Conservation (phyloP, 257 asterid genomes). For the Solanum ossicruentum region DNA sequence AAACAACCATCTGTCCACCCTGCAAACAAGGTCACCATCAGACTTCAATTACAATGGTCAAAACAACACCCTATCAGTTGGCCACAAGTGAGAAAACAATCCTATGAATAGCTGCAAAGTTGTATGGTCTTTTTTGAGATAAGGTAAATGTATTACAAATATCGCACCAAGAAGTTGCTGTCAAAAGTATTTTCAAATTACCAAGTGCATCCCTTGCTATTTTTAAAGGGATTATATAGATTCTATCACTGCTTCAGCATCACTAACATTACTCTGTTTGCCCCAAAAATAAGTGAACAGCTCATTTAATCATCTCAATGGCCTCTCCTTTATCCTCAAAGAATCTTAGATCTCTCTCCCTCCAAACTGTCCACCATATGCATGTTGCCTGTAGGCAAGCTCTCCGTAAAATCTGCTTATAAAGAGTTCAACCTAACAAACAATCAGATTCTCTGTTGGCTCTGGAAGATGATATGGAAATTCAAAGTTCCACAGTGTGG, state of each 20-base stretch:
- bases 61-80: background rate
- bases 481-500: background rate
- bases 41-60: background rate
- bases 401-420: background rate
- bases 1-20: slow-evolving; percentile 79
- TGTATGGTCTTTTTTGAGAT: background rate
- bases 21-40: slow-evolving; percentile 7
- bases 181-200: background rate
- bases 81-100: background rate
- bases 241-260: background rate
- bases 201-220: background rate
- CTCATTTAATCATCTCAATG: background rate
- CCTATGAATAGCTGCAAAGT: background rate
- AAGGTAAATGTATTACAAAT: background rate
- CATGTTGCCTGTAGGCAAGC: background rate
- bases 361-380: background rate
- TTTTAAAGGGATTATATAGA: background rate
- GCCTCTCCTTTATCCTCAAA: background rate
- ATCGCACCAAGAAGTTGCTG: background rate
- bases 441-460: background rate
- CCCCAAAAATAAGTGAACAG: background rate
- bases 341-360: background rate
- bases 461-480: background rate
- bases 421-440: background rate
- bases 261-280: background rate